Evolutionary conservation across 305 asterid species (phyloP).

Genomic region (Fraxinus dipetala): DNA sequence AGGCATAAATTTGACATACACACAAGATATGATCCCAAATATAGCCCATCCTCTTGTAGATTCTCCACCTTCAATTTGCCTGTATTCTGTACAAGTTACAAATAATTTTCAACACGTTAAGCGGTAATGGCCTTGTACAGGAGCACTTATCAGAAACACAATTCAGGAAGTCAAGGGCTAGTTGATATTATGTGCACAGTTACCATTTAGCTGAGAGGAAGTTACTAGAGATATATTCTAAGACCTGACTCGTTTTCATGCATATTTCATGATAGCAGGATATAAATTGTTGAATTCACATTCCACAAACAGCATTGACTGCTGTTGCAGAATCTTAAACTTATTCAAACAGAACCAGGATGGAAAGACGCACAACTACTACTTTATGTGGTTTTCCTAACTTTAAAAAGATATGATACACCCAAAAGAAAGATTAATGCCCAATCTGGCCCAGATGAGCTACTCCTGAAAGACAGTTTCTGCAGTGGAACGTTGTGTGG

Average conservation of each 20-base stretch:
- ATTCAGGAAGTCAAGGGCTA: slow-evolving; percentile 11
- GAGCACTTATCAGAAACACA: slow-evolving; percentile 17
- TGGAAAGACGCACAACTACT: not conserved
- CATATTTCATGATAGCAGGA: not conserved
- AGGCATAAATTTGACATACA: slow-evolving; percentile 45
- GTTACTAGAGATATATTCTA: not conserved
- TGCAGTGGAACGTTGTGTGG: not conserved
- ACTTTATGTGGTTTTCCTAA: not conserved
- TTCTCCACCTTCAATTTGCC: slow-evolving; percentile 51
- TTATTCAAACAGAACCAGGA: not conserved
- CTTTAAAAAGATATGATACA: not conserved
- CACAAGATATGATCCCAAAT: slow-evolving; percentile 80
- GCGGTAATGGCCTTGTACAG: slow-evolving; percentile 9
- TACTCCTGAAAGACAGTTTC: not conserved
- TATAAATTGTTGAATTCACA: not conserved
- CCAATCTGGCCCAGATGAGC: not conserved
- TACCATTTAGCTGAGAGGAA: not conserved
- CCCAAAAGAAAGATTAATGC: not conserved
- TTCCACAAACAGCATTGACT: not conserved
- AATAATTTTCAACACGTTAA: slow-evolving; percentile 9
- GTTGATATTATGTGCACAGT: not conserved
- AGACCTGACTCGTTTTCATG: not conserved
- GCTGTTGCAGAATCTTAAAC: not conserved
- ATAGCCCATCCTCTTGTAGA: slow-evolving; percentile 78
- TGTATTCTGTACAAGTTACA: slow-evolving; percentile 43